Percentiles rank a stretch among this genome's conserved stretches.
These are phyloP conservation scores for Mucor lusitanicus DNA, from an alignment of 371 early-diverging fungal species.

Conservation along the genomic window DNA sequence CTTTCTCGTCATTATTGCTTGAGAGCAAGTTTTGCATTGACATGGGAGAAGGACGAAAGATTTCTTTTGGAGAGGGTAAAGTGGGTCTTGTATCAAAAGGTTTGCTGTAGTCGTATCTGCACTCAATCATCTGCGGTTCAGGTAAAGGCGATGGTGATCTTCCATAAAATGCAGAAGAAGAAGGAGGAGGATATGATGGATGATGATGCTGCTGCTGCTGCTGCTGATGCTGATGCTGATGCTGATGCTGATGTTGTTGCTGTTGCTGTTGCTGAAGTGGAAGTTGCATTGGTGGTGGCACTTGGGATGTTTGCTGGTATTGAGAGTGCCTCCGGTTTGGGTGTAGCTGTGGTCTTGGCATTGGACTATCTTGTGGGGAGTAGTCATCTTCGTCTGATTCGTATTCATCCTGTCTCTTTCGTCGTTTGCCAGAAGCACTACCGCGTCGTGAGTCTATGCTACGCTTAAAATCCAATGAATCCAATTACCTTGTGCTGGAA, in stretches of 20 bases:
- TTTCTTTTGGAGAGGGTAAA: slow-evolving; percentile 10
- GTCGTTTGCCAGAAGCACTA: slow-evolving; percentile 2
- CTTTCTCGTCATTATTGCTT: neutral
- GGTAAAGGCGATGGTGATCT: slow-evolving; percentile 13
- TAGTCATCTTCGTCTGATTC: slow-evolving; percentile 10
- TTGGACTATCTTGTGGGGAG: neutral
- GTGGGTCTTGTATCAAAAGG: neutral
- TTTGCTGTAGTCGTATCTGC: neutral
- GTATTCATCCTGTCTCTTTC: neutral
- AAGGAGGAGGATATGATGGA: neutral
- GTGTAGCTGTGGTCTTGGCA: neutral
- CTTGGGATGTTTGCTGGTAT: neutral
- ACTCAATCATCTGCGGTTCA: neutral
- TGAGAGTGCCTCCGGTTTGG: neutral
- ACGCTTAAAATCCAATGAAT: neutral
- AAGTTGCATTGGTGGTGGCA: neutral
- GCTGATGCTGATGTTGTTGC: neutral
- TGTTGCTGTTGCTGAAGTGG: neutral
- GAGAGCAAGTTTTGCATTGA: slow-evolving; percentile 26
- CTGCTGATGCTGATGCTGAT: too few relatives aligned
- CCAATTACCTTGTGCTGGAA: slow-evolving; percentile 11
- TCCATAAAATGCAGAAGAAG: neutral
- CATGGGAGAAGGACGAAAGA: slow-evolving; percentile 16
- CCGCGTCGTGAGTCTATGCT: neutral
- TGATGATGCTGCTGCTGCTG: neutral